Evolutionary conservation across 129 eudicot species (phyloP).

Genomic region (Centella asiatica): DNA sequence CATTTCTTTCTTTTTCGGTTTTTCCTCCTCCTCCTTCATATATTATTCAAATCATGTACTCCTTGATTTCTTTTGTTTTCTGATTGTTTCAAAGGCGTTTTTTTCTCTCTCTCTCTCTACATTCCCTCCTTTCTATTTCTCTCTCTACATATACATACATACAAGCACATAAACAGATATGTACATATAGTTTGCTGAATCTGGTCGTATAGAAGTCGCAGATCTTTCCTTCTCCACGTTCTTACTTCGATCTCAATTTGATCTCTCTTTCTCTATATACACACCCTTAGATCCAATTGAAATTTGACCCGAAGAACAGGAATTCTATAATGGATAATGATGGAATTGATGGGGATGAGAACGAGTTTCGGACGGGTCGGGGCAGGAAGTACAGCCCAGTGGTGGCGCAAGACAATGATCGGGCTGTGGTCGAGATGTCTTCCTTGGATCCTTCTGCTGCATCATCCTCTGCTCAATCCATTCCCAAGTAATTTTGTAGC

Average conservation of each 20-base stretch:
- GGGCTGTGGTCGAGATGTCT: constrained; percentile 80
- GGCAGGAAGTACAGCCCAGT: constrained; percentile 73
- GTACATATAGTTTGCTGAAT: too few relatives aligned
- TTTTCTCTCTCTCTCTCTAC: constrained; percentile 25
- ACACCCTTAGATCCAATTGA: constrained; percentile 4
- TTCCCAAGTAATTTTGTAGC: background rate
- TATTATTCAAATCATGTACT: background rate
- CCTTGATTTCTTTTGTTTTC: too few relatives aligned
- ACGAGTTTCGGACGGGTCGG: constrained; percentile 38
- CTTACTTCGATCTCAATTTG: constrained; percentile 6
- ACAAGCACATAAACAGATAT: too few relatives aligned
- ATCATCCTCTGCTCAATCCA: constrained; percentile 26
- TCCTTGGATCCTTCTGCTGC: constrained; percentile 53
- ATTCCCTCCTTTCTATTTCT: constrained; percentile 17
- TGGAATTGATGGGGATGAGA: constrained; percentile 58
- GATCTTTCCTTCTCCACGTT: constrained; percentile 3
- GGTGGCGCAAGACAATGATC: constrained; percentile 64
- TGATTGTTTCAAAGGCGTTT: constrained; percentile 20
- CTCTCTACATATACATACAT: background rate
- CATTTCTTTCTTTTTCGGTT: too few relatives aligned
- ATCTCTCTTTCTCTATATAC: constrained; percentile 10
- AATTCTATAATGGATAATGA: constrained; percentile 36
- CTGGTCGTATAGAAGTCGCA: constrained; percentile 8
- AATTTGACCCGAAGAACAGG: constrained; percentile 4
- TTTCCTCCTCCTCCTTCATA: background rate